Base-by-base conservation (phyloP, 495 filamentous ascomycete species). In the Aspergillus cristatus region DNA sequence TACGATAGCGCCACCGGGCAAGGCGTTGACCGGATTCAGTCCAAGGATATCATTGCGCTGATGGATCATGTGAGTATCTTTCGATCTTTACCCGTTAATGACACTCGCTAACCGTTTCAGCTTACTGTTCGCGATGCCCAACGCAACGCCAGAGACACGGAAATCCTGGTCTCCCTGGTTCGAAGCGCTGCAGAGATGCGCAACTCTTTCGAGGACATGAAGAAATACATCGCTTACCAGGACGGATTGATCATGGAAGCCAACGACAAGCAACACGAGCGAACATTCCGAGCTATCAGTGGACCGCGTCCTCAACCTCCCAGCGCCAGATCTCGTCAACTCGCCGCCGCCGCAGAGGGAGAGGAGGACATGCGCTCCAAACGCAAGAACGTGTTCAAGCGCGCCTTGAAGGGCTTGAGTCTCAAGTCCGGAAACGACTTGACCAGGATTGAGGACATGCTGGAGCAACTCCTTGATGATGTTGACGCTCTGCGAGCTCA, bases 111-210 rank as follows among this genome's bases (percentile, higher is more conserved):
- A 77, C 53, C 6, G 26, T 13, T 43, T 49, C 37, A 89, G 74
- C 81, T 98, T 43, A 97, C 91, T 54, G 93, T 96, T 44, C 81
- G 91, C 10, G 91, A 99, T 68, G 90, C 88, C 29, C 90, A 96
- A 64, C 85, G 91, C 24, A 96, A 93, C 62, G 91, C 91, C 32
- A 74, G 90, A 28, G 91, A 99, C 50, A 99, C 91, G 1, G 91
- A 97, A 62, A 95, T 99, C 37, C 62, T 99, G 20, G 83, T 97
- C 34, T 94, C 91, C 2, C 72, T 99, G 28, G 91, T 97, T 33
- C 78, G 87, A 35, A 87, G 86, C 44, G 89, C 93, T 12, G 86
- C 93, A 8, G 91, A 99, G 53, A 95, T 97, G 88, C 86, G 91
- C 40, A 94, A 84, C 43, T 90, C 84, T 10, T 95, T 97, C 53